These are phyloP conservation scores for Cyberlindnera subsufficiens DNA, from an alignment of 805 yeast species.

Conservation along the genomic window DNA sequence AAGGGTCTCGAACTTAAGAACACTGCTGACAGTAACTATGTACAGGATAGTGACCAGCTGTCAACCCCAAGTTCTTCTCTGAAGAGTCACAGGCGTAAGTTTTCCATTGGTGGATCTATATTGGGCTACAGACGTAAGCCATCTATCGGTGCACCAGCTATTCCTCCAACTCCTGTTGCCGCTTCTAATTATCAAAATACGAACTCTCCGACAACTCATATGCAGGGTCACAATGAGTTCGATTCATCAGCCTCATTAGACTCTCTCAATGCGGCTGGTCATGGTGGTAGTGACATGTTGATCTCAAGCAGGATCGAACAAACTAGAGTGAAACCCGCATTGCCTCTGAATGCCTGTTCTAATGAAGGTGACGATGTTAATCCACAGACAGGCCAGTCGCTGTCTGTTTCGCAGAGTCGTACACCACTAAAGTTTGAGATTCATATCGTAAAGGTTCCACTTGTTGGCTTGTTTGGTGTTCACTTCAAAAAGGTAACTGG, in stretches of 20 bases:
- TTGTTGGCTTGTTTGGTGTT: slow-evolving; percentile 86
- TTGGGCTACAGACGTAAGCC: slow-evolving; percentile 44
- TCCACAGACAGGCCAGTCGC: background rate
- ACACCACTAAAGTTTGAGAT: slow-evolving; percentile 85
- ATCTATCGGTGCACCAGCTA: slow-evolving; percentile 26
- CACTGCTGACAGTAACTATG: slow-evolving; percentile 11
- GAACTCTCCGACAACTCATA: slow-evolving; percentile 23
- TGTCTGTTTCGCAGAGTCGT: slow-evolving; percentile 25
- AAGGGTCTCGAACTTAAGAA: slow-evolving; percentile 3
- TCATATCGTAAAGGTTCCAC: slow-evolving; percentile 86
- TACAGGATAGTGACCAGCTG: slow-evolving; percentile 15
- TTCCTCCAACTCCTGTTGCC: slow-evolving; percentile 55
- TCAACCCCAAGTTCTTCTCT: slow-evolving; percentile 20
- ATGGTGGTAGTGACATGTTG: slow-evolving; percentile 44
- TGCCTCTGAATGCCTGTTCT: background rate
- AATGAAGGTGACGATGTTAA: background rate
- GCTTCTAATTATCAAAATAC: slow-evolving; percentile 23
- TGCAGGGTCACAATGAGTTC: slow-evolving; percentile 31
- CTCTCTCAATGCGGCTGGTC: slow-evolving; percentile 52
- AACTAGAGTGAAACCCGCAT: slow-evolving; percentile 15
- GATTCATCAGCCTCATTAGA: slow-evolving; percentile 45
- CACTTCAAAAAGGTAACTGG: slow-evolving; percentile 92
- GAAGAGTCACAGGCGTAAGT: slow-evolving; percentile 52
- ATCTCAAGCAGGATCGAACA: slow-evolving; percentile 55
- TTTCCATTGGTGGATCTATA: slow-evolving; percentile 55